These are phyloP conservation scores for Suhomyces emberorum DNA, from an alignment of 805 yeast species.

Conservation along the genomic window DNA sequence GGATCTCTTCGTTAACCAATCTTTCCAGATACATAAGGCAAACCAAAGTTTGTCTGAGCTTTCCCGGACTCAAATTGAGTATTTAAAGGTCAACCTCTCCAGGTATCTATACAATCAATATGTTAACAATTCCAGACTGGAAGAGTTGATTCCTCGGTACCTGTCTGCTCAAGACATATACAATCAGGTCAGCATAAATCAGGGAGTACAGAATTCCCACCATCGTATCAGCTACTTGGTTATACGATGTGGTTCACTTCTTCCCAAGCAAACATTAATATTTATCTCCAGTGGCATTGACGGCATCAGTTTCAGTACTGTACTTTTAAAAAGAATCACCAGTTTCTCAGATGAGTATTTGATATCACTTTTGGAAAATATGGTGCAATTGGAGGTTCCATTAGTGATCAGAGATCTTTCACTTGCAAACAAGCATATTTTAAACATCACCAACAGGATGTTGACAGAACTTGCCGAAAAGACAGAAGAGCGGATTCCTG, in stretches of 20 bases:
- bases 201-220: background rate
- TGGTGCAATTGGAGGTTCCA: constrained; percentile 6
- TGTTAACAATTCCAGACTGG: background rate
- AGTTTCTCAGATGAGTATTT: constrained; percentile 3
- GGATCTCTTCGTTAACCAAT: constrained; percentile 12
- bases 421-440: constrained; percentile 6
- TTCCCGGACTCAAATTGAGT: constrained; percentile 3
- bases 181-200: constrained; percentile 4
- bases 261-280: constrained; percentile 11
- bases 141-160: constrained; percentile 10
- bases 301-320: constrained; percentile 4
- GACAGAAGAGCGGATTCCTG: background rate
- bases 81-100: constrained; percentile 6
- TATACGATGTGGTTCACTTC: constrained; percentile 6
- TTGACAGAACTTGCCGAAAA: constrained; percentile 1
- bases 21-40: constrained; percentile 12
- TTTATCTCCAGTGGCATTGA: constrained; percentile 4
- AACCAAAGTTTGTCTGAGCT: constrained; percentile 6
- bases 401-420: constrained; percentile 10
- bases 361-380: constrained; percentile 8
- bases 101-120: constrained; percentile 3
- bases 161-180: constrained; percentile 5
- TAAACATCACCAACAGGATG: constrained; percentile 6
- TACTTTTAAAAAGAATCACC: constrained; percentile 6
- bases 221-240: constrained; percentile 8